phyloP scores from a whole-genome alignment of 2,329 filamentous ascomycete genomes.

The Helminthosporium solani region DNA sequence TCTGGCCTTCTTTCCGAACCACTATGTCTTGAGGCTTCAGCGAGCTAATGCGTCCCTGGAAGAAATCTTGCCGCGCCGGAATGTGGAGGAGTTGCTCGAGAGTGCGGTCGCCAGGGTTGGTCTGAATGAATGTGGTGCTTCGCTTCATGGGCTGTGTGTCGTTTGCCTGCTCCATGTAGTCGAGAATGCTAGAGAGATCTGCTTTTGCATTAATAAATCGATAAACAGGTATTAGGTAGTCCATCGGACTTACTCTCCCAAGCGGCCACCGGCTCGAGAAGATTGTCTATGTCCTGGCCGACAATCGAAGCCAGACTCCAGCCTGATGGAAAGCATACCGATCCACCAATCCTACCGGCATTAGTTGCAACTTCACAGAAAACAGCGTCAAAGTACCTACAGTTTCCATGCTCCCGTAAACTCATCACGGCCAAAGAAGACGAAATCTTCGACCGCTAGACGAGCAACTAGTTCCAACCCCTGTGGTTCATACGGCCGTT shows the following conservation, averaged over 20 bases:
- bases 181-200: conserved; percentile 27
- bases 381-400: conserved; percentile 27
- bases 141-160: conserved; percentile 50
- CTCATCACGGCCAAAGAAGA: conserved; percentile 48
- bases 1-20: conserved; percentile 53
- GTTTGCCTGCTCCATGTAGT: conserved; percentile 50
- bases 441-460: conserved; percentile 55
- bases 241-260: conserved; percentile 51
- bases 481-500: conserved; percentile 37
- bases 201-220: conserved; percentile 3
- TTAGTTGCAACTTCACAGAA: not conserved
- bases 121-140: conserved; percentile 54
- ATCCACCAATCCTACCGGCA: conserved; percentile 48
- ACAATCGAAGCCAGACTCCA: conserved; percentile 54
- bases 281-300: conserved; percentile 50
- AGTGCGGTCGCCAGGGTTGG: conserved; percentile 39
- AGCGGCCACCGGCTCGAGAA: conserved; percentile 50
- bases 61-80: conserved; percentile 43
- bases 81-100: conserved; percentile 50
- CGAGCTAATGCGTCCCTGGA: conserved; percentile 21
- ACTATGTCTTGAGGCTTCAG: conserved; percentile 44
- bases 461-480: conserved; percentile 54
- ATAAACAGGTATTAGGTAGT: conserved; percentile 45
- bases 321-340: conserved; percentile 55
- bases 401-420: conserved; percentile 51